Evolutionary conservation across 73 alveolate genomes (phyloP).

Genomic region (Tetrahymena thermophila): DNA sequence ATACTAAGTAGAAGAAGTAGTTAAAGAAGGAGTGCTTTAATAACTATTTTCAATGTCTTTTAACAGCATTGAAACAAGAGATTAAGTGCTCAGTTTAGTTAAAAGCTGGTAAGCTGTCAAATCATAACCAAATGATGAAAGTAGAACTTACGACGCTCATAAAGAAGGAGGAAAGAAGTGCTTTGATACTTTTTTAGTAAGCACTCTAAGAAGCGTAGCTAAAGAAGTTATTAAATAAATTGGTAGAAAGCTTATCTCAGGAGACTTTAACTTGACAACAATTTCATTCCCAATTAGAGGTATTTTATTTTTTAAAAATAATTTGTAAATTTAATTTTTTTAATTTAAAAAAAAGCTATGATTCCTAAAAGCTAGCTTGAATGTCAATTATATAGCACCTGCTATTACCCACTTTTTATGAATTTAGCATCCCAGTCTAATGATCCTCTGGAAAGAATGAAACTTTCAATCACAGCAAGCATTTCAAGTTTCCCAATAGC

Average conservation of each 20-base stretch:
- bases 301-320: not conserved
- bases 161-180: slow-evolving; percentile 58
- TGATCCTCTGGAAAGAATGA: slow-evolving; percentile 62
- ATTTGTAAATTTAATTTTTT: not conserved
- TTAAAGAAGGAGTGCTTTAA: not conserved
- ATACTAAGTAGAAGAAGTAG: not conserved
- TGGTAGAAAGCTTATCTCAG: slow-evolving; percentile 63
- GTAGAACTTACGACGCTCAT: slow-evolving; percentile 54
- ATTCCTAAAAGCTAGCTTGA: not conserved
- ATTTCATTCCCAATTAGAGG: slow-evolving; percentile 70
- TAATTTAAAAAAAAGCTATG: not conserved
- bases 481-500: slow-evolving; percentile 43
- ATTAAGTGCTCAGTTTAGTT: not conserved
- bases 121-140: slow-evolving; percentile 35
- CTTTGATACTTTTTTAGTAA: slow-evolving; percentile 7
- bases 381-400: not conserved
- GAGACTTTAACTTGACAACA: slow-evolving; percentile 58
- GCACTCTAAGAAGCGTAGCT: slow-evolving; percentile 49
- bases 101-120: not conserved
- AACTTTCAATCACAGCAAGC: slow-evolving; percentile 32
- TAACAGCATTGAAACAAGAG: not conserved
- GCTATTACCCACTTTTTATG: slow-evolving; percentile 34
- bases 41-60: not conserved
- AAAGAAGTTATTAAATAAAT: slow-evolving; percentile 54
- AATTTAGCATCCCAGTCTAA: slow-evolving; percentile 54